Base-by-base conservation (phyloP, 345 rosid species). In the Theobroma cacao region DNA sequence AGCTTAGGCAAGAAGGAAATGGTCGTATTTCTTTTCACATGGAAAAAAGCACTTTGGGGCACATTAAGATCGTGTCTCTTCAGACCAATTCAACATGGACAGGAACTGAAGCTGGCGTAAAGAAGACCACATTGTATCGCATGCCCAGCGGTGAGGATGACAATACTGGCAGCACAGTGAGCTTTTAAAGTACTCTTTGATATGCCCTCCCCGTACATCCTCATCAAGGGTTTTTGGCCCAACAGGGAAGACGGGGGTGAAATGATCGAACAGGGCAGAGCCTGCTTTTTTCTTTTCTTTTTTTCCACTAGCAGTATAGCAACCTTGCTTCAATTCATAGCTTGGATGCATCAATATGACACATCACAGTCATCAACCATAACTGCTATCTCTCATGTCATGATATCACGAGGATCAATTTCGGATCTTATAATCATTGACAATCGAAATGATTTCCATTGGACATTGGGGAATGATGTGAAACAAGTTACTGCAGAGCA, bases 311-410 rank as follows among this genome's bases (percentile, higher is more conserved):
- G 15, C 74, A 47, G 40, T 17, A 7, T 41, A 7, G 41, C 22
- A 7, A 69, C 26, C 74, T 33, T 58, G 17, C 33, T 26, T 33
- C 17, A 11, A 8, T 58, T 9, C 28, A 24, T 24, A 24, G 1
- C 11, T 22, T 58, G 69, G 26, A 26, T 48, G 59, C 59, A 48
- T 30, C 41, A 48, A 48, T 48, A 18, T 3, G 75, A 31, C 17
- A 71, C 18, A 71, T 71, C 75, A 31, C 61, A 50, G 20, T 71
- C 75, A 20, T 71, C 20, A 12, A 65, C 45, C 26, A 38, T 65
- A 48, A 70, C 74, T 47, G 58, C 41, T 48, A 30, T 17, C 74
- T 17, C 58, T 41, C 41, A 48, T 48, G 41, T 18, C 28, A 31
- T 48, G 26, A 48, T 70, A 50, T 18, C 45, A 50, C 43, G 31